Evolutionary conservation across 345 rosid species (phyloP), one percentile per base, ranked within the genome.

Genomic region (Gossypium rotundifolium): DNA sequence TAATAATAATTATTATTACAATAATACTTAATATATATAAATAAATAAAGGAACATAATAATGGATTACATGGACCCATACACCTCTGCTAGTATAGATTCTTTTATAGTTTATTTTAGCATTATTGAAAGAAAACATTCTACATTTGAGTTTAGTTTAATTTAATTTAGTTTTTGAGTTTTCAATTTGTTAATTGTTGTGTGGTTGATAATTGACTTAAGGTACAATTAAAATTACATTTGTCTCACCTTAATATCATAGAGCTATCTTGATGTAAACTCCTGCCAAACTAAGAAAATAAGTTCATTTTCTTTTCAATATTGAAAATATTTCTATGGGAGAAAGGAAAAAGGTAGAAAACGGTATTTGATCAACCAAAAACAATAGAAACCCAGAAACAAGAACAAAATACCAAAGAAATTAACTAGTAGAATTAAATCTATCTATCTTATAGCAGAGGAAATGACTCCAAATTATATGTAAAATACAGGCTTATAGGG

Each of bases 31-130:
- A 45, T 45, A 45, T 45, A 11, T 0, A 59, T 11, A 61, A 0
- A 59, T 20, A 4, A 60, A 60, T 42, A 40, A 77, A 67, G 69
- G 40, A 71, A 44, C 78, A 75, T 73, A 64, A 78, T 80, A 22
- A 78, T 78, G 49, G 55, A 23, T 75, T 70, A 18, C 45, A 65
- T 51, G 76, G 82, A 79, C 76, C 80, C 78, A 63, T 62, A 11
- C 27, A 2, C 12, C 65, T 80, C 51, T 58, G 53, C 61, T 42
- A 38, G 40, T 12, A 11, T 48, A 13, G 38, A 68, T 48, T 38
- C 57, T 49, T 23, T 68, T 48, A 33, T 33, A 4, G 38, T 33
- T 33, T 33, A 33, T 33, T 33, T 29, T 33, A 33, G 38, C 6
- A 33, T 33, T 33, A 33, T 33, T 4, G 38, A 33, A 33, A 33